These are phyloP conservation scores for Globisporangium cylindrosporum DNA, from an alignment of 352 stramenopile genomes.

Conservation along the genomic window DNA sequence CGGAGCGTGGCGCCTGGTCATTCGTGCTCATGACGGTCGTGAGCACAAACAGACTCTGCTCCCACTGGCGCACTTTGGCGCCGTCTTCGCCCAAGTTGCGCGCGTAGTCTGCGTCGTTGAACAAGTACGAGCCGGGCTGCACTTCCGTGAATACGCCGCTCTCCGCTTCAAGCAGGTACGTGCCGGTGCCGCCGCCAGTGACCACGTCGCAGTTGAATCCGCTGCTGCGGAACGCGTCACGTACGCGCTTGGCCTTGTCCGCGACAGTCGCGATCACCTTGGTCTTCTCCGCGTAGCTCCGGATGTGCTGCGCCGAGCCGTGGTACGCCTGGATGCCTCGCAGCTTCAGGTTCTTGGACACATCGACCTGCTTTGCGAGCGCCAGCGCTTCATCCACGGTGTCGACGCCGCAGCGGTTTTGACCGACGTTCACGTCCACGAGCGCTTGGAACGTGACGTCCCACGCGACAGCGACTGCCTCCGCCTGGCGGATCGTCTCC, in stretches of 20 bases:
- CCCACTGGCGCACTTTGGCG: slow-evolving; percentile 38
- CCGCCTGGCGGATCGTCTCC: slow-evolving; percentile 39
- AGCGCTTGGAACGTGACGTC: slow-evolving; percentile 47
- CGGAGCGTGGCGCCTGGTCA: slow-evolving; percentile 31
- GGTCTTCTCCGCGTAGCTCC: slow-evolving; percentile 47
- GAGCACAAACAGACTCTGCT: slow-evolving; percentile 67
- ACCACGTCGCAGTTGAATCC: slow-evolving; percentile 54
- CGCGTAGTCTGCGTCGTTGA: slow-evolving; percentile 76
- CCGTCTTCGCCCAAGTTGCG: slow-evolving; percentile 47
- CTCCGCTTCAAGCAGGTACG: slow-evolving; percentile 54
- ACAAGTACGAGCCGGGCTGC: slow-evolving; percentile 74
- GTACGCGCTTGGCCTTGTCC: slow-evolving; percentile 36
- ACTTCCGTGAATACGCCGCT: slow-evolving; percentile 74
- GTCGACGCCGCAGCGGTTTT: slow-evolving; percentile 71
- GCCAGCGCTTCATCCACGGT: slow-evolving; percentile 37
- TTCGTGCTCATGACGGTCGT: slow-evolving; percentile 72
- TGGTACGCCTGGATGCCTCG: slow-evolving; percentile 74
- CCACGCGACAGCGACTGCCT: slow-evolving; percentile 21
- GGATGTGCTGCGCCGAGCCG: slow-evolving; percentile 69
- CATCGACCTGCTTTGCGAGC: slow-evolving; percentile 37
- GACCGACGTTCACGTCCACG: slow-evolving; percentile 74
- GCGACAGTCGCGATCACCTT: slow-evolving; percentile 39
- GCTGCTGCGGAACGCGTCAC: slow-evolving; percentile 29
- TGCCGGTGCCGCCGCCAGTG: slow-evolving; percentile 69
- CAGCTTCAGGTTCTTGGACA: slow-evolving; percentile 28